phyloP scores from a whole-genome alignment of 176 grass and related monocot species.

The Hyparrhenia diplandra region DNA sequence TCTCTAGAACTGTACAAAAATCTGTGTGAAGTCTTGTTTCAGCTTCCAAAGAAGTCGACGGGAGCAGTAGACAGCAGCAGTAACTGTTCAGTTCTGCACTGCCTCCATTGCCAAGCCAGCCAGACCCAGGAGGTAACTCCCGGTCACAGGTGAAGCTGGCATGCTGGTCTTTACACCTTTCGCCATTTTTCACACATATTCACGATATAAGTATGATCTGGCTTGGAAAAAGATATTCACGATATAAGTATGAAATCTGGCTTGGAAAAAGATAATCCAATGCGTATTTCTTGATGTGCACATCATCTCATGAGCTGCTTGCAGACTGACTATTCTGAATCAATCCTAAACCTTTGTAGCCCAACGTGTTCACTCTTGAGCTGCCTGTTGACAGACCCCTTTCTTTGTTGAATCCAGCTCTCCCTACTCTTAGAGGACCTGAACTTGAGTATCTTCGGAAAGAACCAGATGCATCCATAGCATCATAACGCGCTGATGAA shows the following conservation, averaged over 20 bases:
- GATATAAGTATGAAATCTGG: background rate
- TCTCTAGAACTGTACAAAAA: constrained; percentile 25
- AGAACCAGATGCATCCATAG: constrained; percentile 68
- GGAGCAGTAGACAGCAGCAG: background rate
- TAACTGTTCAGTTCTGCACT: background rate
- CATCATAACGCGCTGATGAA: constrained; percentile 57
- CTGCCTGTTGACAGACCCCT: constrained; percentile 70
- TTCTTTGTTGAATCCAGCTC: constrained; percentile 25
- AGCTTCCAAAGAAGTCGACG: background rate
- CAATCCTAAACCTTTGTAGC: constrained; percentile 49
- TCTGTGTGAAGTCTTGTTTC: background rate
- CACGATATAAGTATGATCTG: no score
- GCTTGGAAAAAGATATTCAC: no score
- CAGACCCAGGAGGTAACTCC: background rate
- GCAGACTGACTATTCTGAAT: constrained; percentile 46
- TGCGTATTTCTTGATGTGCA: background rate
- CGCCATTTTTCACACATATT: constrained; percentile 18
- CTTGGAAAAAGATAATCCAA: constrained; percentile 14
- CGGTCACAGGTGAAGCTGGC: background rate
- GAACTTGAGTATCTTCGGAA: constrained; percentile 74
- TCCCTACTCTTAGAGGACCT: constrained; percentile 54
- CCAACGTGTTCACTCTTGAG: constrained; percentile 67
- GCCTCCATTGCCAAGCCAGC: background rate
- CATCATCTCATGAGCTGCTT: constrained; percentile 22
- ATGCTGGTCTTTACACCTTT: background rate